phyloP scores from a whole-genome alignment of 352 stramenopile genomes.

The Phytopythium montanum region DNA sequence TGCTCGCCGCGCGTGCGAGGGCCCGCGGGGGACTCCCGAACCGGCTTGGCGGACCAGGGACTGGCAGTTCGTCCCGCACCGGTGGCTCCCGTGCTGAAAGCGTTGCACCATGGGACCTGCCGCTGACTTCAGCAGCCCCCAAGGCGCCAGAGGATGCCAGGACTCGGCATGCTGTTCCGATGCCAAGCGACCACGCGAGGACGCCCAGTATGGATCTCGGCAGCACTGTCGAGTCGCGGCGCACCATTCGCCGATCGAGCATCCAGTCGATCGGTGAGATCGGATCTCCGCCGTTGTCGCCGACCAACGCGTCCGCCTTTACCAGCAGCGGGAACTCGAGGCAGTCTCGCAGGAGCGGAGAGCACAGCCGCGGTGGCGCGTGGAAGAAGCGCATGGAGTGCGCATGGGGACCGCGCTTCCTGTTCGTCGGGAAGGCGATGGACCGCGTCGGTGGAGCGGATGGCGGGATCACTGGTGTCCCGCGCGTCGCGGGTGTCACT shows the following conservation, averaged over 20 bases:
- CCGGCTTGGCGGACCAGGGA: conserved; percentile 42
- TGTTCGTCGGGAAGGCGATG: conserved; percentile 28
- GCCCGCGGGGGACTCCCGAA: conserved; percentile 53
- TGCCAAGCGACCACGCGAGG: not conserved
- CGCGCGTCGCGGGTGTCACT: not conserved
- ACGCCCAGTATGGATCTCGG: not conserved
- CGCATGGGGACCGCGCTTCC: conserved; percentile 53
- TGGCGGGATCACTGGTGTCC: not conserved
- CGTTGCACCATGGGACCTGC: conserved; percentile 74
- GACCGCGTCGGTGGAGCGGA: not conserved
- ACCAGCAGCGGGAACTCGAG: not conserved
- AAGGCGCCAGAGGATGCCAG: not conserved
- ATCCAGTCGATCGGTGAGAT: not conserved
- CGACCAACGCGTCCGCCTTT: not conserved
- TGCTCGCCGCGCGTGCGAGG: conserved; percentile 67
- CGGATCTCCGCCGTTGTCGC: not conserved
- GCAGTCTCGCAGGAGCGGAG: not conserved
- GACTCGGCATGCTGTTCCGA: not conserved
- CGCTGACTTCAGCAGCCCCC: conserved; percentile 30
- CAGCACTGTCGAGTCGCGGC: not conserved
- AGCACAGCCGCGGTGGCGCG: conserved; percentile 19
- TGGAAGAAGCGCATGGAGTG: conserved; percentile 58
- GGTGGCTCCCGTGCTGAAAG: conserved; percentile 27
- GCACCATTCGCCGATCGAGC: conserved; percentile 1
- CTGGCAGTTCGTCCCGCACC: conserved; percentile 15